These are phyloP conservation scores for Punica granatum DNA, from an alignment of 345 rosid genomes.

Conservation along the genomic window DNA sequence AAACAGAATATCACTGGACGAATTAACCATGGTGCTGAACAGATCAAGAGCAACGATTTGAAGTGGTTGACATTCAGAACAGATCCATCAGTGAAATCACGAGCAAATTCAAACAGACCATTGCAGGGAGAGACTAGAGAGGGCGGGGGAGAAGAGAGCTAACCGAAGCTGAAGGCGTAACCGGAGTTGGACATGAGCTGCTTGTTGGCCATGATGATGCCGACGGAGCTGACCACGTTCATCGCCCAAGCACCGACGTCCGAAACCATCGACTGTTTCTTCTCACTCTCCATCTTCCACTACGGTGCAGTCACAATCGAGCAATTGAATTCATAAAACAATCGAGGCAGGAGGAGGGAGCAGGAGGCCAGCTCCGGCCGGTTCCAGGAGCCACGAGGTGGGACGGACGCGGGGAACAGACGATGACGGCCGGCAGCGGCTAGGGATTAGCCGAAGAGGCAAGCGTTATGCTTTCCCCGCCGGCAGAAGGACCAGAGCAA, in stretches of 20 bases:
- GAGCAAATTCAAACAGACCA: neutral
- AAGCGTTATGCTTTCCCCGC: neutral
- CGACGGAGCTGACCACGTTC: conserved; percentile 92
- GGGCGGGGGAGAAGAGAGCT: conserved; percentile 6
- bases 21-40: neutral
- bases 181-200: conserved; percentile 87
- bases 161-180: conserved; percentile 77
- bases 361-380: neutral
- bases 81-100: neutral
- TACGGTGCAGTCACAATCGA: neutral
- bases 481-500: neutral
- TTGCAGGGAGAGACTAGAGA: neutral
- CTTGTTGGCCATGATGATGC: conserved; percentile 95
- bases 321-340: neutral
- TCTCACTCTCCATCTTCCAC: conserved; percentile 44
- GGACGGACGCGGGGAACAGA: too few species aligned
- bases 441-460: neutral
- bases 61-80: neutral
- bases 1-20: conserved; percentile 4
- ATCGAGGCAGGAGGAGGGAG: neutral
- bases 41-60: neutral
- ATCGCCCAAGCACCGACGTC: conserved; percentile 94
- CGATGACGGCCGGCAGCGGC: neutral
- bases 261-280: conserved; percentile 64
- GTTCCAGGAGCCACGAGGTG: too few species aligned